Evolutionary conservation across 805 yeast genomes (phyloP), one percentile per base, ranked within the genome.

Genomic region (Ogataea naganishii): DNA sequence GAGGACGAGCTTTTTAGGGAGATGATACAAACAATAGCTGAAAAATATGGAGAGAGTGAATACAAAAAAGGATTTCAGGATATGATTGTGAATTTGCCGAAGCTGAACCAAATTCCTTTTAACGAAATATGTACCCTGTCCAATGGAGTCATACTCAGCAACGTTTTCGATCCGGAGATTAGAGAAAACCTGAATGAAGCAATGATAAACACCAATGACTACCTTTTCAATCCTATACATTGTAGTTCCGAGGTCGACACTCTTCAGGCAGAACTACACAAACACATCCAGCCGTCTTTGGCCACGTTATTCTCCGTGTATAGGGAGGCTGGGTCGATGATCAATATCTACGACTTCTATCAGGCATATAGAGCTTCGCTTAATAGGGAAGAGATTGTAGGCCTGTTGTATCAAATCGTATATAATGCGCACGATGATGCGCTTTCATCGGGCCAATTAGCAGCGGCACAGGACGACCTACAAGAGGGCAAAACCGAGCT

Each of bases 301-400:
- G 58, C 71, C 18, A 71, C 68, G 28, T 49, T 86, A 31, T 86
- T 72, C 54, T 68, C 72, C 27, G 61, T 83, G 11, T 80, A 78
- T 49, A 70, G 92, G 35, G 96, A 86, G 42, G 88, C 95, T 0
- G 80, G 82, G 15, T 62, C 75, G 3, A 57, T 65, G 18, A 66
- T 55, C 22, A 57, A 57, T 31, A 41, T 57, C 15, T 55, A 43
- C 33, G 61, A 57, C 33, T 53, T 58, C 30, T 57, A 50, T 36
- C 39, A 40, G 19, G 60, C 51, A n/a, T 58, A 48, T 40, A 47
- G 47, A 44, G 70, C 64, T 34, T 41, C 43, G 14, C 28, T 47
- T 12, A 36, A 36, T 21, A 39, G 34, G n/a, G 28, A 32, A 9
- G 31, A 39, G 22, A 22, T 53, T 19, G 33, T 43, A 7, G 30